Evolutionary conservation across 768 basidiomycete genomes (phyloP), one percentile per base, ranked within the genome.

Genomic region (Rhizopogon salebrosus): DNA sequence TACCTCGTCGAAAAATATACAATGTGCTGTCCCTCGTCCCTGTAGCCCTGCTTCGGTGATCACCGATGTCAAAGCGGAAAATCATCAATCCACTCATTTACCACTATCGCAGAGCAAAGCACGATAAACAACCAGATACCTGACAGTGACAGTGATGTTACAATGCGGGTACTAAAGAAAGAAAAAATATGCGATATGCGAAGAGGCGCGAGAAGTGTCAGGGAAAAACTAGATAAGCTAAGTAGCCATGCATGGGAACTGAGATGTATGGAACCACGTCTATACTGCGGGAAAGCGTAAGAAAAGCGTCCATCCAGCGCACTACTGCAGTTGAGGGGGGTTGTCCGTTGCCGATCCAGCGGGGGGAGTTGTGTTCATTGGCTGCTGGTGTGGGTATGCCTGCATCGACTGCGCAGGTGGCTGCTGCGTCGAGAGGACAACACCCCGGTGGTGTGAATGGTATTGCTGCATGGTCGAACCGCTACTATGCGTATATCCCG

Each of bases 311-410:
- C 29, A 31, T 34, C 10, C 22, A 46, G 8, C 20, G 20, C 68
- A 66, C 51, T 64, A 69, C 0, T 57, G 56, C 48, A 55, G 23
- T 18, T 71, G 70, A n/a, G 66, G 59, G 48, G 60, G 24, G 27
- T 56, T 55, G 52, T 48, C 60, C 18, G 41, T 34, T 57, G 52
- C 62, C 48, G 65, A 53, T 48, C 63, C 64, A 58, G 68, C 55
- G 37, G 70, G 58, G 49, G 70, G 62, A 20, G 65, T 46, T 22
- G 60, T 51, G 39, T 40, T 58, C 14, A 63, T 38, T 14, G 69
- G 51, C 8, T 60, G 59, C 16, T 54, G 46, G 4, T 64, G 70
- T 35, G 63, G 49, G 46, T 69, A 70, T 34, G 60, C 52, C 20
- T 65, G 22, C 24, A 60, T 51, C 6, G 68, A 42, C 42, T 65